A percentile compares a stretch with the other conserved stretches of the same genome.
Evolutionary conservation across 106 monocot species (phyloP).

Genomic region (Acorus gramineus): DNA sequence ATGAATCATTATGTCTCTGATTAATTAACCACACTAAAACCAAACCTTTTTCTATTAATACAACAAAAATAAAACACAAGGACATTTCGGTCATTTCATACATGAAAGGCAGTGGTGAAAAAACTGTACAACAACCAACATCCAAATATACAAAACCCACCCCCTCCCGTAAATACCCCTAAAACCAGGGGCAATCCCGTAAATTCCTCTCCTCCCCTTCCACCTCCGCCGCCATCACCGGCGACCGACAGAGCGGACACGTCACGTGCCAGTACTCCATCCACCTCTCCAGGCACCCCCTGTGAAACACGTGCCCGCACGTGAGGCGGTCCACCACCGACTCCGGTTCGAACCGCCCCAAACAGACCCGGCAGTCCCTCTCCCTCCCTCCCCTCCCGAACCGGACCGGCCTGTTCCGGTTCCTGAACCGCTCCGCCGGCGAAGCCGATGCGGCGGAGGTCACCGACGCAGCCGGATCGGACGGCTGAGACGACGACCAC

Average conservation of each 20-base stretch:
- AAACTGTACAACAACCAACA: too few relatives aligned
- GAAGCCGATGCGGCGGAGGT: neutral
- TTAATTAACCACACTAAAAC: too few relatives aligned
- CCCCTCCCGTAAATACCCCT: too few relatives aligned
- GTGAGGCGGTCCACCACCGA: slow-evolving; percentile 69
- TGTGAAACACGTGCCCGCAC: slow-evolving; percentile 82
- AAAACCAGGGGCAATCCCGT: too few relatives aligned
- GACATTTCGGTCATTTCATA: too few relatives aligned
- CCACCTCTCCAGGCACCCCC: slow-evolving; percentile 64
- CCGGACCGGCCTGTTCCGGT: slow-evolving; percentile 38
- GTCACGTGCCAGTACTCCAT: slow-evolving; percentile 68
- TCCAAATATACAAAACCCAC: too few relatives aligned
- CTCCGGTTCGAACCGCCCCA: slow-evolving; percentile 52
- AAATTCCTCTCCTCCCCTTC: too few relatives aligned
- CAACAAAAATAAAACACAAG: too few relatives aligned
- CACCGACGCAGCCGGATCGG: neutral
- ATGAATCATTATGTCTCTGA: too few relatives aligned
- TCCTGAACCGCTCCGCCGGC: slow-evolving; percentile 39
- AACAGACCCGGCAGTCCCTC: slow-evolving; percentile 70
- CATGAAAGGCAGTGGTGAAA: too few relatives aligned
- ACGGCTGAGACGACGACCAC: neutral
- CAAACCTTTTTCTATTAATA: too few relatives aligned
- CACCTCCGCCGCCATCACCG: too few relatives aligned
- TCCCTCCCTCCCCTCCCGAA: slow-evolving; percentile 29
- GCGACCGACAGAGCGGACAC: slow-evolving; percentile 62